phyloP scores from a whole-genome alignment of 148 eudicot species.

The Selenicereus undatus region DNA sequence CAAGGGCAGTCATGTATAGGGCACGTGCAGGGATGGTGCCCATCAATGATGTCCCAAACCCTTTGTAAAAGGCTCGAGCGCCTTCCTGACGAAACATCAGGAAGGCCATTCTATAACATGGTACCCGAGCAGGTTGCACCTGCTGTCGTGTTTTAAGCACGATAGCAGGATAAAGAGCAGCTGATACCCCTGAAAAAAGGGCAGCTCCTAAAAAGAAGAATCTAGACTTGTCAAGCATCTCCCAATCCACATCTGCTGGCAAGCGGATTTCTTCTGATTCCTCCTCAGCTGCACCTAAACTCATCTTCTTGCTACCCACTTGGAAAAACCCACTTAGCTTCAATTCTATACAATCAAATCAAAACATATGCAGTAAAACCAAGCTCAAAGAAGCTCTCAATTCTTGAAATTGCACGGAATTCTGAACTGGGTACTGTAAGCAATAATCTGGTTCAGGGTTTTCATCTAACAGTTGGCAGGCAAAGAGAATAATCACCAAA shows the following conservation, averaged over 20 bases:
- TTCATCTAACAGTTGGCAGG: neutral
- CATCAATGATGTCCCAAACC: slow-evolving; percentile 75
- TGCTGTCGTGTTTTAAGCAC: slow-evolving; percentile 86
- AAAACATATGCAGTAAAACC: neutral
- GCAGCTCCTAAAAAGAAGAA: slow-evolving; percentile 86
- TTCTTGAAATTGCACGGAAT: neutral
- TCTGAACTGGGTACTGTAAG: neutral
- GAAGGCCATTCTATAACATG: slow-evolving; percentile 50
- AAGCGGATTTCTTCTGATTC: slow-evolving; percentile 48
- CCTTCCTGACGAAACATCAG: slow-evolving; percentile 56
- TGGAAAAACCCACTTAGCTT: neutral
- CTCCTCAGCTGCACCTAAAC: slow-evolving; percentile 51
- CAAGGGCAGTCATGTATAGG: slow-evolving; percentile 78
- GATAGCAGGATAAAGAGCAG: slow-evolving; percentile 65
- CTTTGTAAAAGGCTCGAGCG: slow-evolving; percentile 53
- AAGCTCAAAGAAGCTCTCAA: neutral
- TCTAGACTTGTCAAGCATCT: slow-evolving; percentile 78
- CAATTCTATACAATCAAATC: neutral
- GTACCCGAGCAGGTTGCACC: slow-evolving; percentile 30
- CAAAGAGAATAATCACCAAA: neutral
- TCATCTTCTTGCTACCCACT: slow-evolving; percentile 46
- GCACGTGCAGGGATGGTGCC: slow-evolving; percentile 90
- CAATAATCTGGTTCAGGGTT: neutral
- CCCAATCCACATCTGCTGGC: slow-evolving; percentile 82
- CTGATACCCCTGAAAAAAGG: slow-evolving; percentile 76